Conservation (phyloP, 2,329 filamentous ascomycete genomes). For the Fusarium falciforme region DNA sequence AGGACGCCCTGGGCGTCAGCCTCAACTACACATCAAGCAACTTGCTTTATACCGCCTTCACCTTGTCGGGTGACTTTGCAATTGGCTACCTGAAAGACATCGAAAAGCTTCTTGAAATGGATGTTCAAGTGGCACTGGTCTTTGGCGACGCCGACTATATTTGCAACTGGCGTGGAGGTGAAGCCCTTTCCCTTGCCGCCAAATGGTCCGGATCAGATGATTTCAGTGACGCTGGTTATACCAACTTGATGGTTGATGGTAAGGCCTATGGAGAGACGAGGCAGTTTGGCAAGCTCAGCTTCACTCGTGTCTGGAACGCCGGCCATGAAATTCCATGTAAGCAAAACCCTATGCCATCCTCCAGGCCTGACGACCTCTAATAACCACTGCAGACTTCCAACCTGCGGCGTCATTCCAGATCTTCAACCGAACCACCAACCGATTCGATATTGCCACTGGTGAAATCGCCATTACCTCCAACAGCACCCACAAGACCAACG, state of each 20-base stretch:
- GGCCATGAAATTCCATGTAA: slow-evolving; percentile 25
- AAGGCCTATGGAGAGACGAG: slow-evolving; percentile 17
- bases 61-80: slow-evolving; percentile 11
- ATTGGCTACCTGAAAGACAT: slow-evolving; percentile 12
- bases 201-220: not conserved
- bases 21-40: slow-evolving; percentile 24
- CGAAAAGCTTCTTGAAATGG: slow-evolving; percentile 9
- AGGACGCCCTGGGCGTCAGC: slow-evolving; percentile 13
- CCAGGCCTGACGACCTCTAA: not conserved
- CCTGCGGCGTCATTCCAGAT: slow-evolving; percentile 13
- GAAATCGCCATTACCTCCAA: not conserved
- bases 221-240: slow-evolving; percentile 14
- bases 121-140: slow-evolving; percentile 13
- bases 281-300: slow-evolving; percentile 20
- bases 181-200: slow-evolving; percentile 9
- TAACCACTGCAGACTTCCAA: slow-evolving; percentile 1
- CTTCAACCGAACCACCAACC: slow-evolving; percentile 14
- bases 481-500: slow-evolving; percentile 8
- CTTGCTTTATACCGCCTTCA: slow-evolving; percentile 10
- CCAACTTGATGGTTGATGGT: slow-evolving; percentile 8
- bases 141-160: slow-evolving; percentile 27
- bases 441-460: slow-evolving; percentile 16
- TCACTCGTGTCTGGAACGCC: slow-evolving; percentile 17
- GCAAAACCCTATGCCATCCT: not conserved
- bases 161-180: slow-evolving; percentile 24